Base-by-base conservation (phyloP, 768 basidiomycete species). In the Lactarius hengduanensis region DNA sequence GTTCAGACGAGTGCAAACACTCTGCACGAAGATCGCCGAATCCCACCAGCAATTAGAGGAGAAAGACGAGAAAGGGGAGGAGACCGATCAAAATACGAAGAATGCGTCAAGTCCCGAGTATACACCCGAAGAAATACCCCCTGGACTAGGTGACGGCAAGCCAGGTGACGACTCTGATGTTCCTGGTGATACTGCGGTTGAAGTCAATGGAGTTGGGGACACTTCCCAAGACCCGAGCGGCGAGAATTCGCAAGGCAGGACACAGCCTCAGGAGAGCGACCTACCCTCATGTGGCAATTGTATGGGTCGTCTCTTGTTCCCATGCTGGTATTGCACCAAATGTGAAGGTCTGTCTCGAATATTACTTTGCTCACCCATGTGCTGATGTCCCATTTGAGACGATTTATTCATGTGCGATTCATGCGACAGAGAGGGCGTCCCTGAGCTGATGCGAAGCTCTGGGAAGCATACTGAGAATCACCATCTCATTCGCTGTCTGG, bases 261-360 rank as follows among this genome's bases (percentile, higher is more conserved):
- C 59, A 57, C 28, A 59, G 72, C 6, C 61, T 67, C 36, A 59
- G 70, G 36, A 67, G 71, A 22, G 67, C 66, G 60, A 67, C 64
- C 41, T 69, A 72, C 47, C 71, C 64, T 2, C 62, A 68, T 38
- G 76, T 72, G 6, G 69, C 65, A 47, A 70, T 57, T 54, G 75
- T 71, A 18, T 61, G 72, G 38, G 64, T 69, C 43, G 36, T 38
- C 41, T n/a, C 40, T 59, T 30, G 10, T 36, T 63, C 43, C 62
- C 56, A 7, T 57, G 40, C 34, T 63, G 62, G 62, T 56, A 45
- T 43, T 63, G 62, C 30, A 45, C 34, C 20, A 2, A 34, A 28
- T 63, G 41, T 30, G 7, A 57, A 57, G 62, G 55, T 57, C 30
- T 18, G 62, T 45, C 30, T 32, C 10, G 26, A 26, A 16, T 11